A percentile compares a stretch with the other conserved stretches of the same genome.
Conservation (phyloP, 108 stramenopile genomes). For the Licmophora abbreviata region DNA sequence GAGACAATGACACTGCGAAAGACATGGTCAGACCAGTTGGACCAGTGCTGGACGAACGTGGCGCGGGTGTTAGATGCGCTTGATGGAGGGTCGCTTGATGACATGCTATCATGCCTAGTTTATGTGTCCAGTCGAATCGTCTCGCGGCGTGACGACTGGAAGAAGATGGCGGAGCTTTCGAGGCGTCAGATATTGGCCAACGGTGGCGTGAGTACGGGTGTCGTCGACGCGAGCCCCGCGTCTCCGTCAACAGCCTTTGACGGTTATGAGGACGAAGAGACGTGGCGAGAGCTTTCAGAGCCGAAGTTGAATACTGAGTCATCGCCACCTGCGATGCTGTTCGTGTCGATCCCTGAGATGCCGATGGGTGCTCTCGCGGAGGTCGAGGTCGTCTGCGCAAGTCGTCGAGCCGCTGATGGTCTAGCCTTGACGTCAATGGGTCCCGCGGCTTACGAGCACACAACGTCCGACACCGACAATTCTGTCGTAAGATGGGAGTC, state of each 20-base stretch:
- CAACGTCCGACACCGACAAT: constrained; percentile 4
- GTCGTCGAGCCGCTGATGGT: constrained; percentile 35
- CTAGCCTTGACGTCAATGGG: too few species aligned
- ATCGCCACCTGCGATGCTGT: constrained; percentile 38
- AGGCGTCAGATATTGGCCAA: constrained; percentile 33
- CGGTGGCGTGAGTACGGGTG: constrained; percentile 51
- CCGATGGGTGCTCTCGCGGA: constrained; percentile 70
- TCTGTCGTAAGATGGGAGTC: constrained; percentile 39
- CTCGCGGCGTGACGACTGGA: constrained; percentile 14
- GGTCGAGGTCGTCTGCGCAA: constrained; percentile 66
- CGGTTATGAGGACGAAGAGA: constrained; percentile 78
- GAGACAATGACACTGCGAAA: constrained; percentile 71
- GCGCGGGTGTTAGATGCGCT: constrained; percentile 74
- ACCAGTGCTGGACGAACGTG: constrained; percentile 79
- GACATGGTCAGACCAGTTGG: constrained; percentile 49
- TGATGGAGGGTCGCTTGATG: constrained; percentile 54
- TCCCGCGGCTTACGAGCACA: too few species aligned
- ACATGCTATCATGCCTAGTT: constrained; percentile 50
- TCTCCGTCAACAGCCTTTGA: constrained; percentile 30
- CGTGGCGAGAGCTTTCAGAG: constrained; percentile 48
- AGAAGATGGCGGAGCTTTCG: constrained; percentile 26
- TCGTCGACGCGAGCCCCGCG: too few species aligned
- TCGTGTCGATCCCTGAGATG: constrained; percentile 75
- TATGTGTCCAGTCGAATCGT: constrained; percentile 36
- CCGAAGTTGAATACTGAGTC: background rate